Base-by-base conservation (phyloP, 2,329 filamentous ascomycete genomes). In the Shiraia sp. region DNA sequence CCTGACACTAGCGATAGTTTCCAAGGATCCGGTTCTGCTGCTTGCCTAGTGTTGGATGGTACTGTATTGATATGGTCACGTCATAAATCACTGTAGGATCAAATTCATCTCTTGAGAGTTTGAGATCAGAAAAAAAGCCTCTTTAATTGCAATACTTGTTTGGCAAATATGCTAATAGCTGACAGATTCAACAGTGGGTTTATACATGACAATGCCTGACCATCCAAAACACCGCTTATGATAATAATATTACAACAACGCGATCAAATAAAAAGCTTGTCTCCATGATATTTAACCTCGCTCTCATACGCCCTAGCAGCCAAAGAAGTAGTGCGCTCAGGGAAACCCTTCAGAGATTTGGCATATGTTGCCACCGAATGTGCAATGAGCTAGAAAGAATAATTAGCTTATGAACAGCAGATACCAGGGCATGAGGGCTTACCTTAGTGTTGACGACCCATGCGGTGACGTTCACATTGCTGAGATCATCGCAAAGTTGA, bases 401-500 rank as follows among this genome's bases (percentile, higher is more conserved):
- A 27, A 32, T 51, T 38, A 50, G 48, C 17, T 13, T 4, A 13
- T 27, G 14, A 32, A 26, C 25, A 24, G 8, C 6, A 16, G 6
- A 9, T 19, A 3, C 30, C 13, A 19, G 4, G n/a, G 17, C 12
- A 4, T 8, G 10, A 24, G 28, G 6, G 3, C n/a, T 16, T 50
- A 60, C 67, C 51, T 67, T 68, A 3, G 69, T 67, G 44, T 71
- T 71, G 15, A 69, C 60, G 26, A 70, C 40, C 51, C 65, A 72
- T 12, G 69, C 66, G 6, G 65, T 69, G 26, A 63, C 35, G 32
- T 70, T 68, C 19, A 72, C 51, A 41, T 73, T 72, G 30, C 59
- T 60, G 7, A 71, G 47, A 40, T 64, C 62, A 36, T 73, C 71
- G 19, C 69, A 69, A 2, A 66, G 53, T 44, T 65, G 57, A 36